These are phyloP conservation scores for Spergularia bocconei DNA, from an alignment of 148 eudicot genomes.

Conservation along the genomic window DNA sequence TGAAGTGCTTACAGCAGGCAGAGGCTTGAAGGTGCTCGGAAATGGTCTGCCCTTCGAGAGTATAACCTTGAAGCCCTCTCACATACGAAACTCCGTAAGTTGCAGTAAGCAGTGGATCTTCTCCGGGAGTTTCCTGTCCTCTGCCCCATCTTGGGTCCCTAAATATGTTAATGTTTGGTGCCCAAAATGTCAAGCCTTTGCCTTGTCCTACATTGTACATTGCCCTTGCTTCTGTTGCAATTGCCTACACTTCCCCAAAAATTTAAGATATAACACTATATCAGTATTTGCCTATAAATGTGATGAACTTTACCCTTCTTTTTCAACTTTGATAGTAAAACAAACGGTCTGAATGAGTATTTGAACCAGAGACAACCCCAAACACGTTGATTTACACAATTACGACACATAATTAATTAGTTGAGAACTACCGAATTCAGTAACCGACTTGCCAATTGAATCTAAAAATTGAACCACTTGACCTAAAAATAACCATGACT, in stretches of 20 bases:
- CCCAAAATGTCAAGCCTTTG: conserved; percentile 63
- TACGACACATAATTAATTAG: too few species aligned
- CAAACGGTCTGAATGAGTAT: too few species aligned
- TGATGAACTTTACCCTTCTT: not conserved
- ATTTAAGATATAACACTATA: not conserved
- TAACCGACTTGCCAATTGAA: too few species aligned
- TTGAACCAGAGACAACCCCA: too few species aligned
- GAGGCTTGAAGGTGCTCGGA: conserved; percentile 46
- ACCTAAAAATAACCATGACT: too few species aligned
- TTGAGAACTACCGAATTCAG: too few species aligned
- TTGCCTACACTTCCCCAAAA: conserved; percentile 40
- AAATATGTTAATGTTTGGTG: conserved; percentile 66
- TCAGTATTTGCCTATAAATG: not conserved
- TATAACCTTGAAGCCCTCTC: conserved; percentile 50
- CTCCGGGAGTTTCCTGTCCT: conserved; percentile 80
- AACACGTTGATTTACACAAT: too few species aligned
- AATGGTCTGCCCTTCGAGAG: conserved; percentile 28
- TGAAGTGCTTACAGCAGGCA: conserved; percentile 66
- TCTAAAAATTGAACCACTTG: too few species aligned
- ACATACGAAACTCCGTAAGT: conserved; percentile 46
- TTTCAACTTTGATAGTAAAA: too few species aligned
- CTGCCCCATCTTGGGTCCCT: conserved; percentile 86
- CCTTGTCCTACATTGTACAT: conserved; percentile 66
- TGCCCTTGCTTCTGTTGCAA: conserved; percentile 70
- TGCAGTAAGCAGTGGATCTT: conserved; percentile 53